Evolutionary conservation across 257 asterid genomes (phyloP).

Genomic region (Catharanthus roseus): DNA sequence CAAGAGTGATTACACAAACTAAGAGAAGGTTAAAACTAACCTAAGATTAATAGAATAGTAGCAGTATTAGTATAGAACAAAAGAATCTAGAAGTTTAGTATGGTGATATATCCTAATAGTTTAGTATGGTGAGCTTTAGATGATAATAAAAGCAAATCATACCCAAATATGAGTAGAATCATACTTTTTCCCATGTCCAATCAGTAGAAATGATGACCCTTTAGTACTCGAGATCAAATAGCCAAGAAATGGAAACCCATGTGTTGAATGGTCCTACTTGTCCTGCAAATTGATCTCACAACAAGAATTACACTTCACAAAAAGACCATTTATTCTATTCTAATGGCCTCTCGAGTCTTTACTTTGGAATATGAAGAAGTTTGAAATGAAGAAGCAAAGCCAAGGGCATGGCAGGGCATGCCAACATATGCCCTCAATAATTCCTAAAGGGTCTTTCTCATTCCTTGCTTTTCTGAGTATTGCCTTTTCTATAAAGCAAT

Average conservation of each 20-base stretch:
- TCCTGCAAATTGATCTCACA: constrained; percentile 15
- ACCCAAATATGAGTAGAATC: constrained; percentile 20
- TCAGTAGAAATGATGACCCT: constrained; percentile 32
- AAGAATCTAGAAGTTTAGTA: not conserved
- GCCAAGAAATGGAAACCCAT: constrained; percentile 33
- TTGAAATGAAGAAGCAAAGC: not conserved
- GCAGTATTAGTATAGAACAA: not conserved
- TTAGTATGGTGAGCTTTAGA: constrained; percentile 14
- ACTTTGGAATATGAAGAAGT: constrained; percentile 5
- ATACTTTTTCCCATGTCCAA: constrained; percentile 14
- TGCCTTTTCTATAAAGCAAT: constrained; percentile 4
- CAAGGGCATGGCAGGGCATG: not conserved
- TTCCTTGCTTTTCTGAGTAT: not conserved
- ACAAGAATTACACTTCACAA: not conserved
- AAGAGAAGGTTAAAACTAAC: not conserved
- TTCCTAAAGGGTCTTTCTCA: constrained; percentile 4
- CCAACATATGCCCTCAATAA: constrained; percentile 3
- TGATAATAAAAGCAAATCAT: constrained; percentile 38
- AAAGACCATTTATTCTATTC: constrained; percentile 2
- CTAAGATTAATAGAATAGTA: not conserved
- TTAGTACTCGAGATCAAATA: constrained; percentile 22
- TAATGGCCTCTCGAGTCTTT: constrained; percentile 3
- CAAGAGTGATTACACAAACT: not conserved
- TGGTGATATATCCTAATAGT: too few relatives aligned
- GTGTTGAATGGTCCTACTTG: constrained; percentile 47